Conservation (phyloP, 192 early-diverging fungal species). For the Mortierella antarctica region DNA sequence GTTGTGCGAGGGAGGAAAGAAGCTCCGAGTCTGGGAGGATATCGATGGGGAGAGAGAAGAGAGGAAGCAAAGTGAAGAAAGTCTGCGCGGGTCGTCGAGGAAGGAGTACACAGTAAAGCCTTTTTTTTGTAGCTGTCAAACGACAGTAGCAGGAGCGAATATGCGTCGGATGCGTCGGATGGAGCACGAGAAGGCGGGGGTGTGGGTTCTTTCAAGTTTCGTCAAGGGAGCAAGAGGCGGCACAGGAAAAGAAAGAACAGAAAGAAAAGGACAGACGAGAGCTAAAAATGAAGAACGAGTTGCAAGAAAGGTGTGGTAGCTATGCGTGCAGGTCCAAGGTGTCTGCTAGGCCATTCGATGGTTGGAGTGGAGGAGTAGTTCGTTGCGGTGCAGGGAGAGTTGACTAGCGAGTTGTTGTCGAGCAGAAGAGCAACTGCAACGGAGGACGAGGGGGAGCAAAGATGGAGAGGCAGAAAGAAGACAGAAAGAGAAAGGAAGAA, state of each 20-base stretch:
- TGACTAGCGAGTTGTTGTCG: neutral
- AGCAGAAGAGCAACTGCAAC: neutral
- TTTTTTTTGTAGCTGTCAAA: too few species aligned
- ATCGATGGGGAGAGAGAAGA: conserved; percentile 8
- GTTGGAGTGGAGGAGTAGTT: too few species aligned
- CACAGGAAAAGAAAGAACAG: neutral
- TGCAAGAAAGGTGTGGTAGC: conserved; percentile 2
- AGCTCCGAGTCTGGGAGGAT: conserved; percentile 11
- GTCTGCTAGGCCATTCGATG: too few species aligned
- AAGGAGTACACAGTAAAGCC: too few species aligned
- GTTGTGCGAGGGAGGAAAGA: conserved; percentile 8
- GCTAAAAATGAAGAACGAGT: neutral
- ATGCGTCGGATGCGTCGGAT: neutral
- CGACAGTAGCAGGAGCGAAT: too few species aligned
- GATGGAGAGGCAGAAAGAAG: conserved; percentile 1
- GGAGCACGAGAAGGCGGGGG: neutral
- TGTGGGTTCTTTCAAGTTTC: neutral
- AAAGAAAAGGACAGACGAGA: neutral
- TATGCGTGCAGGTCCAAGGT: neutral
- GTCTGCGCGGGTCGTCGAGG: too few species aligned
- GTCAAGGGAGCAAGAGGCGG: neutral
- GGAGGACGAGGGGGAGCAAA: neutral
- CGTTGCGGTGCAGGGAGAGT: neutral
- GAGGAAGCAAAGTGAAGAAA: neutral
- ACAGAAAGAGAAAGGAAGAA: neutral